Conservation (phyloP, 31 red algal species). For the Pterothamnion heteromorphum region DNA sequence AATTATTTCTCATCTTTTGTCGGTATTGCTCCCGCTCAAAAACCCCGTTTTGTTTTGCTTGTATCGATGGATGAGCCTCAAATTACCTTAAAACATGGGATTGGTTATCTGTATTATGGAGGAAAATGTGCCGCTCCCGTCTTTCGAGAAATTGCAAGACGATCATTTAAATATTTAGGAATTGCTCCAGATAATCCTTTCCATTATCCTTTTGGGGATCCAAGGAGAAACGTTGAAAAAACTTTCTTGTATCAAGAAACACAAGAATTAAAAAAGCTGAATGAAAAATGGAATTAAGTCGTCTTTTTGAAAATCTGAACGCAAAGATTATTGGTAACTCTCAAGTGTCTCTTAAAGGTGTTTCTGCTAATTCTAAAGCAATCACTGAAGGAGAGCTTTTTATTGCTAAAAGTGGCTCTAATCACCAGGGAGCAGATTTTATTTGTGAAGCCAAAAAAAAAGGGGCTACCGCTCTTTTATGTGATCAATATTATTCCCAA, state of each 20-base stretch:
- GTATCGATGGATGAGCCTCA: slow-evolving; percentile 21
- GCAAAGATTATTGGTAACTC: not conserved
- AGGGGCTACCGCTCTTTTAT: not conserved
- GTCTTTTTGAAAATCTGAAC: not conserved
- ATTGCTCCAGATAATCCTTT: not conserved
- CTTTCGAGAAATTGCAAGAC: not conserved
- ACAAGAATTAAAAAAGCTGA: not conserved
- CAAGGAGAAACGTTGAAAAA: not conserved
- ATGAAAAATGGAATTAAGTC: not conserved
- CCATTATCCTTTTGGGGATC: not conserved
- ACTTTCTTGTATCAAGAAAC: not conserved
- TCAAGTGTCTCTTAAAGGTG: not conserved
- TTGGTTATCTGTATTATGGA: not conserved
- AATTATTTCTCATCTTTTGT: not conserved
- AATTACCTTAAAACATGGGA: no score
- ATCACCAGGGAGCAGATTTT: not conserved
- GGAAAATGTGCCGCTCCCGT: not conserved
- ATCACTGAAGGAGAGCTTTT: not conserved
- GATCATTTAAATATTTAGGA: not conserved
- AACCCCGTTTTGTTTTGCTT: not conserved
- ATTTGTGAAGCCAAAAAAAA: not conserved
- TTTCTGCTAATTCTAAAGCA: not conserved
- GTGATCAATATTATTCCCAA: not conserved
- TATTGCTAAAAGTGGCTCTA: not conserved
- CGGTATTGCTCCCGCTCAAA: not conserved